These are phyloP conservation scores for Millerozyma acaciae DNA, from an alignment of 805 yeast genomes.

Conservation along the genomic window DNA sequence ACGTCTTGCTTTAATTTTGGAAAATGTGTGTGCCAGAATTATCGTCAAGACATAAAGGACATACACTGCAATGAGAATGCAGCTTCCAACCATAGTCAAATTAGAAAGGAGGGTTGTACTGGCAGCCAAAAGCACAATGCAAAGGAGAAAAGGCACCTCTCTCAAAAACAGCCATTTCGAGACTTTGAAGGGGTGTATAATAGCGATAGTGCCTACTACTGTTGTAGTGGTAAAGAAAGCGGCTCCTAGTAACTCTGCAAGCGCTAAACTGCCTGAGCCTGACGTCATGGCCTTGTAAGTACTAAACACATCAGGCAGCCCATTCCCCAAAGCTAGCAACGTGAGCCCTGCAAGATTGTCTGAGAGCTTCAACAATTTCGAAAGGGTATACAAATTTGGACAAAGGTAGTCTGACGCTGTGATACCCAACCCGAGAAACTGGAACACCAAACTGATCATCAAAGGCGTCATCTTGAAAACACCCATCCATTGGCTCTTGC, in stretches of 20 bases:
- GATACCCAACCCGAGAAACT: constrained; percentile 65
- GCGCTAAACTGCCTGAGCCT: constrained; percentile 71
- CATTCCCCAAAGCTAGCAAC: constrained; percentile 85
- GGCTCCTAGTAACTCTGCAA: constrained; percentile 91
- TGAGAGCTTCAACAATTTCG: constrained; percentile 58
- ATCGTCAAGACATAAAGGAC: constrained; percentile 51
- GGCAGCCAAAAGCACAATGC: constrained; percentile 48
- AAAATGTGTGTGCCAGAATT: constrained; percentile 25
- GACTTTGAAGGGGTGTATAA: constrained; percentile 61
- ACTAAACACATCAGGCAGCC: constrained; percentile 84
- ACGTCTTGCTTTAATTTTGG: constrained; percentile 11
- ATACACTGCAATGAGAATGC: constrained; percentile 55
- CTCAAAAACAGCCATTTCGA: constrained; percentile 48
- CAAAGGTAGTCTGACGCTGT: constrained; percentile 81
- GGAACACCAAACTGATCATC: constrained; percentile 25
- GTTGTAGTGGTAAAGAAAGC: constrained; percentile 77
- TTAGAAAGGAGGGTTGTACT: constrained; percentile 52
- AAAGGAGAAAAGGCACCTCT: constrained; percentile 57
- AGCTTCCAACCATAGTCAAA: constrained; percentile 53
- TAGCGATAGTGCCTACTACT: constrained; percentile 74
- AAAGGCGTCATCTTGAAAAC: constrained; percentile 15
- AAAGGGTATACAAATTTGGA: constrained; percentile 69
- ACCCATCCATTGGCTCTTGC: constrained; percentile 11
- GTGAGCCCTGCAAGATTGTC: constrained; percentile 85
- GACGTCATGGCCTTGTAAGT: constrained; percentile 77